A percentile compares a stretch with the other conserved stretches of the same genome.
These are phyloP conservation scores for Cercophora samala DNA, from an alignment of 495 filamentous ascomycete genomes.

Conservation along the genomic window DNA sequence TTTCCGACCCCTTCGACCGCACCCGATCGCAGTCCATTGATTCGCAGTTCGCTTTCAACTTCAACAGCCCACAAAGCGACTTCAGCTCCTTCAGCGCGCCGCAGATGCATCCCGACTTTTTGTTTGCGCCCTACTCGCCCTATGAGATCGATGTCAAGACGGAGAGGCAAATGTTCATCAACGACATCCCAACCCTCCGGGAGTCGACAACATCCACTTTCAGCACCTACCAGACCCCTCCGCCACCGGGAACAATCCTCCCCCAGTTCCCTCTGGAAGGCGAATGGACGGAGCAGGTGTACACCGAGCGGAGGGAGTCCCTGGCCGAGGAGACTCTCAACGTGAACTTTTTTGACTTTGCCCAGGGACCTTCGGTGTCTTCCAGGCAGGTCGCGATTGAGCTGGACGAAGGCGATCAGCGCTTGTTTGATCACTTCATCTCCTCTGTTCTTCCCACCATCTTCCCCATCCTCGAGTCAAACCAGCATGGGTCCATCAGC, in stretches of 20 bases:
- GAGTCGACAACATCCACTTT: slow-evolving; percentile 86
- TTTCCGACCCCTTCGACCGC: slow-evolving; percentile 66
- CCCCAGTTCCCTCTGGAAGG: slow-evolving; percentile 63
- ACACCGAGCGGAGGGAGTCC: slow-evolving; percentile 61
- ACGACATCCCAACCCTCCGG: slow-evolving; percentile 76
- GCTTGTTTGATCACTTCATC: slow-evolving; percentile 88
- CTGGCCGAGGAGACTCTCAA: slow-evolving; percentile 64
- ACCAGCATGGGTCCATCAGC: slow-evolving; percentile 73
- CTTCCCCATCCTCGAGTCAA: slow-evolving; percentile 86
- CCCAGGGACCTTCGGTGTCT: slow-evolving; percentile 53
- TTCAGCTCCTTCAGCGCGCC: slow-evolving; percentile 59
- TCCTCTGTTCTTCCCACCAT: slow-evolving; percentile 81
- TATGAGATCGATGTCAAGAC: slow-evolving; percentile 97
- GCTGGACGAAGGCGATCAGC: slow-evolving; percentile 84
- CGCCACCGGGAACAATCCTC: slow-evolving; percentile 58
- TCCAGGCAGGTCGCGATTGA: slow-evolving; percentile 69
- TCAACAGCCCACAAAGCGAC: slow-evolving; percentile 61
- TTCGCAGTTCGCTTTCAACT: slow-evolving; percentile 74
- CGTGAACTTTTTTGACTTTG: slow-evolving; percentile 74
- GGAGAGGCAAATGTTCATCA: slow-evolving; percentile 89
- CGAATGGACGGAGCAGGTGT: slow-evolving; percentile 74
- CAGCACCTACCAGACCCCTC: slow-evolving; percentile 77
- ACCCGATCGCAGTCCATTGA: slow-evolving; percentile 73
- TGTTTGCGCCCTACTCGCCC: slow-evolving; percentile 59
- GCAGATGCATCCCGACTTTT: slow-evolving; percentile 47